Evolutionary conservation across 768 basidiomycete species (phyloP).

Genomic region (Candolleomyces efflorescens): DNA sequence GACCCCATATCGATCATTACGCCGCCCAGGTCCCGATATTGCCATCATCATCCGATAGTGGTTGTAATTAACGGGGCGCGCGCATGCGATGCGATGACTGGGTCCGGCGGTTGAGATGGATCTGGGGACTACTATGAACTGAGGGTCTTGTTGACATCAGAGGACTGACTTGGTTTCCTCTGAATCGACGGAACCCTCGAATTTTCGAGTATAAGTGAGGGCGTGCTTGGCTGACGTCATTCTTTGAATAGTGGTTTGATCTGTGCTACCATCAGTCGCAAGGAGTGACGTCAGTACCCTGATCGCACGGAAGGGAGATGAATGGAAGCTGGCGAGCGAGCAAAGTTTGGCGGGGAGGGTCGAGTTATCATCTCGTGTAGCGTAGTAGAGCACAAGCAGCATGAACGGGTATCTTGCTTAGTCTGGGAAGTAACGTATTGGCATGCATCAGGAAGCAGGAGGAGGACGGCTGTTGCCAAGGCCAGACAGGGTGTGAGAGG

Average conservation of each 20-base stretch:
- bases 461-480: not conserved
- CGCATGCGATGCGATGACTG: not conserved
- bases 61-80: not conserved
- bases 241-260: constrained; percentile 47
- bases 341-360: not conserved
- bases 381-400: too few species aligned
- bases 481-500: not conserved
- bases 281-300: constrained; percentile 21
- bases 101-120: not conserved
- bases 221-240: constrained; percentile 12
- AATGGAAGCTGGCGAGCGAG: not conserved
- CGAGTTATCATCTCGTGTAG: not conserved
- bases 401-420: not conserved
- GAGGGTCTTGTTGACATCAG: not conserved
- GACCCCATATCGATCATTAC: not conserved
- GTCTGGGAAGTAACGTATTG: not conserved
- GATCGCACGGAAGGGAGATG: not conserved
- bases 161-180: not conserved
- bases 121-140: not conserved
- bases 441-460: not conserved
- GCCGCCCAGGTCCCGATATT: not conserved
- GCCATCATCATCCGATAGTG: not conserved
- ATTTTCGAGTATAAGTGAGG: not conserved
- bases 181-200: not conserved
- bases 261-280: constrained; percentile 52